Base-by-base conservation (phyloP, 2,329 filamentous ascomycete species). In the Leptographium radiaticola region DNA sequence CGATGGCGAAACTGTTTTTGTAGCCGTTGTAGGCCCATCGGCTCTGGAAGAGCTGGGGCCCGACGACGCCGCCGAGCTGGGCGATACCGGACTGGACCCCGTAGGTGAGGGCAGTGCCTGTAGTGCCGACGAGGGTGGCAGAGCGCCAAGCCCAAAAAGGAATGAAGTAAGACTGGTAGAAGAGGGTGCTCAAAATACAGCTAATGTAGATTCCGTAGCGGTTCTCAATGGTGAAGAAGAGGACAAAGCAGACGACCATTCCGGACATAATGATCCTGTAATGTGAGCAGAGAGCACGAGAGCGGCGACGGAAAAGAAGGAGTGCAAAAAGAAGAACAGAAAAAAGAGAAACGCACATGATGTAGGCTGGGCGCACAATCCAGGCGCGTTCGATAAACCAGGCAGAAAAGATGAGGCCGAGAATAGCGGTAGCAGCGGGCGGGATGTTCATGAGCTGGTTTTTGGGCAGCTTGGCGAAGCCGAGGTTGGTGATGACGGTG, bases 101-200 rank as follows among this genome's bases (percentile, higher is more conserved):
- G 2, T 73, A 62, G 0, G 70, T 70, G 53, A 74, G 73, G 0
- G 71, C 71, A 0, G 71, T 70, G 12, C 70, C 71, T 0, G 71
- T 74, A 7, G 66, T 67, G 2, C 71, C 70, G 1, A 62, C 59
- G 1, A 73, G 61, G 11, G 69, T 70, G 4, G 69, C 67, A 4
- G 70, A 71, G 43, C 70, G 64, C 70, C 69, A 73, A 30, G 66
- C 67, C 71, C 70, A 74, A 57, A 73, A 72, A 0, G 71, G 68
- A 15, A 74, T 70, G 55, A 73, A 72, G 53, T 70, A 72, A 4
- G 64, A 60, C 10, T 64, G 63, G 55, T 73, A 74, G 54, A 73
- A 72, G 51, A 70, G 64, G 0, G 65, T 70, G 6, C 72, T 71
- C 13, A 76, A 65, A 8, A 70, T 66, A 55, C 71, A 71, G 6